These are phyloP conservation scores for Xylaria sp. DNA, from an alignment of 2,329 filamentous ascomycete genomes.

Conservation along the genomic window DNA sequence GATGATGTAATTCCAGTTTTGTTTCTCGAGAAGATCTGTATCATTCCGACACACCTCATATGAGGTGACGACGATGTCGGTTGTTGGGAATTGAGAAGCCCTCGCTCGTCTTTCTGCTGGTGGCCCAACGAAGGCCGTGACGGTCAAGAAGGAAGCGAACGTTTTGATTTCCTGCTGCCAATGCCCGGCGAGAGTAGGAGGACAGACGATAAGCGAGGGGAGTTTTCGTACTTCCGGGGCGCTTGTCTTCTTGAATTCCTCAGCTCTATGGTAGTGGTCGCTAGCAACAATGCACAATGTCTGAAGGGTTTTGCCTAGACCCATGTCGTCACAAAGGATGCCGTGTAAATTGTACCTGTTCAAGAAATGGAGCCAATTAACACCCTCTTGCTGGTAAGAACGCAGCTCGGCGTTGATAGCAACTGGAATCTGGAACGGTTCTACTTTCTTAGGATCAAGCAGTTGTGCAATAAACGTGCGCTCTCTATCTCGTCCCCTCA, in stretches of 20 bases:
- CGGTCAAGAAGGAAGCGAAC: conserved; percentile 91
- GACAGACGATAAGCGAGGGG: conserved; percentile 93
- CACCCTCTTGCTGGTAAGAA: conserved; percentile 97
- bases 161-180: conserved; percentile 98
- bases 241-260: conserved; percentile 84
- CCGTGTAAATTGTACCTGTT: conserved; percentile 98
- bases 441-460: conserved; percentile 94
- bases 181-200: conserved; percentile 93
- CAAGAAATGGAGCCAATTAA: conserved; percentile 98
- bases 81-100: conserved; percentile 71
- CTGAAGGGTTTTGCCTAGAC: conserved; percentile 95
- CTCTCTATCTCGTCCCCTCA: conserved; percentile 90
- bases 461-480: conserved; percentile 97
- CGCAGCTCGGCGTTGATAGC: conserved; percentile 96
- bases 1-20: conserved; percentile 97
- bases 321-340: conserved; percentile 99
- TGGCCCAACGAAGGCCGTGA: conserved; percentile 89
- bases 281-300: conserved; percentile 98
- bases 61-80: conserved; percentile 94
- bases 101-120: conserved; percentile 78
- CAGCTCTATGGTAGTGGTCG: conserved; percentile 90
- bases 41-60: conserved; percentile 99
- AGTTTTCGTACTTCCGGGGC: conserved; percentile 78
- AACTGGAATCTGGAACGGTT: conserved; percentile 90
- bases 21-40: conserved; percentile 78